Conservation (phyloP, 176 grass and related monocot species). For the Ananas comosus region DNA sequence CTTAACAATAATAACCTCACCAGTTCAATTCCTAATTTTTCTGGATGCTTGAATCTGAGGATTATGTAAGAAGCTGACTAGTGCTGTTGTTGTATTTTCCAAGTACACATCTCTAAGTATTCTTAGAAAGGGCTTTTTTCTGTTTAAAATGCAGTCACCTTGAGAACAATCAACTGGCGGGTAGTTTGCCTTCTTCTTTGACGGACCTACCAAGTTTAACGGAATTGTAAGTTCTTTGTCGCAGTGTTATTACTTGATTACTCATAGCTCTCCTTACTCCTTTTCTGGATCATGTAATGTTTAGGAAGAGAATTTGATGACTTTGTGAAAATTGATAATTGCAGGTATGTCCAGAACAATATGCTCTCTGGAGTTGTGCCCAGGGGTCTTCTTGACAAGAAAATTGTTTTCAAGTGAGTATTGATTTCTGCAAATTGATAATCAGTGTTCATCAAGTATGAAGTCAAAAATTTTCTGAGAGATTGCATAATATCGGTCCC, state of each 20-base stretch:
- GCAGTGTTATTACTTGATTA: not conserved
- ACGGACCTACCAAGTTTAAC: slow-evolving; percentile 48
- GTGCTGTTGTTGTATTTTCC: not conserved
- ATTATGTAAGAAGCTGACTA: slow-evolving; percentile 43
- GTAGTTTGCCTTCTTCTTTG: slow-evolving; percentile 62
- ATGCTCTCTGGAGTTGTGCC: slow-evolving; percentile 57
- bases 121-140: not conserved
- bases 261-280: not conserved
- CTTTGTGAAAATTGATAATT: slow-evolving; percentile 2
- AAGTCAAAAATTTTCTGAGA: too few relatives aligned
- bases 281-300: too few relatives aligned
- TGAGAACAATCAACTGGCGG: slow-evolving; percentile 80
- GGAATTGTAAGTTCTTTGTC: slow-evolving; percentile 60
- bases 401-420: slow-evolving; percentile 49
- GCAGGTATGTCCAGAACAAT: slow-evolving; percentile 79
- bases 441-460: slow-evolving; percentile 6
- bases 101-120: not conserved
- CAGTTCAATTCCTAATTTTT: slow-evolving; percentile 64
- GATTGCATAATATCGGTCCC: too few relatives aligned
- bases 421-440: not conserved
- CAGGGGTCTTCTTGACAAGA: slow-evolving; percentile 48
- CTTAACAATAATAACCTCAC: slow-evolving; percentile 58
- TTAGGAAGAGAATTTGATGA: not conserved
- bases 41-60: slow-evolving; percentile 39
- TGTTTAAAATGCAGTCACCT: slow-evolving; percentile 48